phyloP scores from a whole-genome alignment of 225 moss, liverwort and hornwort genomes.

The Rhytidiadelphus loreus region DNA sequence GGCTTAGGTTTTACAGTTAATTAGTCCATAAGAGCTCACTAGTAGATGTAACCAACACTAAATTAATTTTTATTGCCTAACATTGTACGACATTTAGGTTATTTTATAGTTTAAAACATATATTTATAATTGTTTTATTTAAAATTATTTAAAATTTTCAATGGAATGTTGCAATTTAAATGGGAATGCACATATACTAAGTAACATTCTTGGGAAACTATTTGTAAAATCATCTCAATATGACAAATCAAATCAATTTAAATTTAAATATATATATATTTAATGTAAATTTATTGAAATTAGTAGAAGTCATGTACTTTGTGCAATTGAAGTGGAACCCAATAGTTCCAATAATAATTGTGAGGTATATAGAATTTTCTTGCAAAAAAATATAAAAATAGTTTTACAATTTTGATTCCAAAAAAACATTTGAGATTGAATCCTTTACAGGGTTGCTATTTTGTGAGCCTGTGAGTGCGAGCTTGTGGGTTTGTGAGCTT shows the following conservation, averaged over 20 bases:
- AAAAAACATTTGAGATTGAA: neutral
- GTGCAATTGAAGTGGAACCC: neutral
- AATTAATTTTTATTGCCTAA: neutral
- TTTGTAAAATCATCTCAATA: neutral
- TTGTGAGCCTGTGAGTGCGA: too few relatives aligned
- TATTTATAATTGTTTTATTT: too few relatives aligned
- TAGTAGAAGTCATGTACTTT: neutral
- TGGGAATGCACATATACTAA: neutral
- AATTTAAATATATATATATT: neutral
- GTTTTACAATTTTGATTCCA: neutral
- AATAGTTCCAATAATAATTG: neutral
- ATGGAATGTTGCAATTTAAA: neutral
- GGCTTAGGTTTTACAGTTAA: neutral
- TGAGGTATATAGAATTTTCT: neutral
- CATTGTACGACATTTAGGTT: neutral
- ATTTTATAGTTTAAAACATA: too few relatives aligned
- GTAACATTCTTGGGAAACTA: rapidly evolving
- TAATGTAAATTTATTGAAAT: neutral
- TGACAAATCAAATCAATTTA: neutral
- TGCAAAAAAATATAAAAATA: neutral
- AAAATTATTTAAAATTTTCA: neutral
- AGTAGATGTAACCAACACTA: neutral
- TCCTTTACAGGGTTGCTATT: too few relatives aligned
- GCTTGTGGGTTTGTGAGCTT: too few relatives aligned
- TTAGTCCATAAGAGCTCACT: neutral